Conservation (phyloP, 169 alveolate genomes). For the Plasmodium relictum region DNA sequence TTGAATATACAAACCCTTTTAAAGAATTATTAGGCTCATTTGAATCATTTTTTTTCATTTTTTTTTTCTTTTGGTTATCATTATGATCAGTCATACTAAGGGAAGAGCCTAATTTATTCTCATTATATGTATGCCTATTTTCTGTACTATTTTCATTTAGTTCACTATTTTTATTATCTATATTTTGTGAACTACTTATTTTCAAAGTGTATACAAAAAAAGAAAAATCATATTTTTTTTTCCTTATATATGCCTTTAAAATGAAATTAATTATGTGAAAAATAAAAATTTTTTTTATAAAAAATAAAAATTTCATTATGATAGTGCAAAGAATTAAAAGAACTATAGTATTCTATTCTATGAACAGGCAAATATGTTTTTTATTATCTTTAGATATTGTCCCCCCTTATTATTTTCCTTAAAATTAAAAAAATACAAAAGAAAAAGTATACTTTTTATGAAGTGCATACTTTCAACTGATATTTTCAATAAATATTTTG, state of each 20-base stretch:
- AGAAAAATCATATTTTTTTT: conserved; percentile 16
- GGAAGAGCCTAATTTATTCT: neutral
- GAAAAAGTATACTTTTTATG: neutral
- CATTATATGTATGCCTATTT: neutral
- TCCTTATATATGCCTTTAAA: conserved; percentile 49
- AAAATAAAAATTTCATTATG: conserved; percentile 45
- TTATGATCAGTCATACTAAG: neutral
- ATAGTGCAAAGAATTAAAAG: neutral
- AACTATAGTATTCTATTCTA: too few relatives aligned
- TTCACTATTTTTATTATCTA: conserved; percentile 7
- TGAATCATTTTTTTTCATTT: neutral
- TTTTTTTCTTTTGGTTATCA: neutral
- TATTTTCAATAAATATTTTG: too few relatives aligned
- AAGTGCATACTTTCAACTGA: too few relatives aligned
- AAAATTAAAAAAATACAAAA: neutral
- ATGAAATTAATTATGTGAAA: conserved; percentile 24
- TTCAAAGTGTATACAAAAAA: conserved; percentile 50
- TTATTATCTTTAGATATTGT: too few relatives aligned
- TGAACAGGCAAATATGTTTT: too few relatives aligned
- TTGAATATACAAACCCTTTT: neutral
- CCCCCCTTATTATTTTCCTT: too few relatives aligned
- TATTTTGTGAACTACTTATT: conserved; percentile 23
- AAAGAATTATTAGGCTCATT: neutral
- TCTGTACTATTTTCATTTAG: neutral
- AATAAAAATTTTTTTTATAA: conserved; percentile 45